Base-by-base conservation (phyloP, 2,329 filamentous ascomycete genomes). In the Pseudogymnoascus sp. region DNA sequence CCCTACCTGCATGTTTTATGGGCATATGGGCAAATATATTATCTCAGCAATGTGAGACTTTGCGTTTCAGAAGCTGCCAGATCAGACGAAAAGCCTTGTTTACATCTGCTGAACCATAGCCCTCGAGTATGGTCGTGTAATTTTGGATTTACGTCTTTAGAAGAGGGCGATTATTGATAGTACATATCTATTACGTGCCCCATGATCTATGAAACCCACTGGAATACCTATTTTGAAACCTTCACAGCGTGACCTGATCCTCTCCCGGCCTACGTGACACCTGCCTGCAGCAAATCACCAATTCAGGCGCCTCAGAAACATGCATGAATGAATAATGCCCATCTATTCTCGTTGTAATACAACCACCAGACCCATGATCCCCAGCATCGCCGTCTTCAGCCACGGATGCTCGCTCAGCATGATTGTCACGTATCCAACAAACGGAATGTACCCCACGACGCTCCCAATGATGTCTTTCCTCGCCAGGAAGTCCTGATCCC, bases 341-440 rank as follows among this genome's bases (percentile, higher is more conserved):
- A 55, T 55, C 64, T 67, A 97, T 79, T 99, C 94, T 71, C 92
- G 80, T 74, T 99, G 94, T 69, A 99, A 74, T 58, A 99, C 87
- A 27, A 97, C 94, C 77, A 96, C 86, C 69, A 97, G 74, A 1
- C 93, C 94, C 94, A 99, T 99, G 59, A 97, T 82, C 1, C 90
- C 93, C 71, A 99, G 75, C 87, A 97, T 90, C 27, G 87, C 93
- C 45, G 90, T 95, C 83, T 99, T 99, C 69, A 97, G 75, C 93
- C 93, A 97, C 5, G 94, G 94, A 73, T 99, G 87, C 74, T 99
- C 94, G 65, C 90, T 94, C 65, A 99, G 80, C 75, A 97, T 80
- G 69, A 99, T 99, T 1, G 94, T 99, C 52, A 97, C 92, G 72
- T 97, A 97, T 67, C 94, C 94, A 12, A 97, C 92, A 70, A 94